phyloP scores from a whole-genome alignment of 2,329 filamentous ascomycete genomes.

The Tolypocladium endophyticum region DNA sequence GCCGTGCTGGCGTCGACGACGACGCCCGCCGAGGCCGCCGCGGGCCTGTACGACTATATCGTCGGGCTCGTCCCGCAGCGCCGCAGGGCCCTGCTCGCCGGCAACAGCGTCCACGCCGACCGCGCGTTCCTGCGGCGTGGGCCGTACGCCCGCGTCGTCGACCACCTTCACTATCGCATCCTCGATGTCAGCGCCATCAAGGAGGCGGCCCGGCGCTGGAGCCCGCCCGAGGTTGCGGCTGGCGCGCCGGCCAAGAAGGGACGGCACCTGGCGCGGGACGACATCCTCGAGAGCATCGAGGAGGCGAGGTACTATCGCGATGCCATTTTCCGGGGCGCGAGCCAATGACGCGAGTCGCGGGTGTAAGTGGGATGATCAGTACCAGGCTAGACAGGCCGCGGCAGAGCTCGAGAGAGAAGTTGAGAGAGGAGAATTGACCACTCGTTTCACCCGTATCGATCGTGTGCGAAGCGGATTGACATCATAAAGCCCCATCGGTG shows the following conservation, averaged over 20 bases:
- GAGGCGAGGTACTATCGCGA: slow-evolving; percentile 79
- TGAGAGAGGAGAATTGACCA: not conserved
- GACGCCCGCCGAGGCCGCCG: slow-evolving; percentile 62
- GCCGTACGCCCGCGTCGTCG: slow-evolving; percentile 64
- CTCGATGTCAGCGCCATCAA: slow-evolving; percentile 89
- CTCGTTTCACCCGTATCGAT: not conserved
- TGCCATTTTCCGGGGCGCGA: slow-evolving; percentile 45
- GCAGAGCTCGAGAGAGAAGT: not conserved
- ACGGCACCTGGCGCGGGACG: slow-evolving; percentile 72
- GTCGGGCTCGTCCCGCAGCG: slow-evolving; percentile 56
- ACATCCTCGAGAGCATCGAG: slow-evolving; percentile 90
- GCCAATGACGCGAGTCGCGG: not conserved
- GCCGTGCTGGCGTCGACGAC: slow-evolving; percentile 64
- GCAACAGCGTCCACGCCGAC: slow-evolving; percentile 90
- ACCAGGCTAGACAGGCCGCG: no score
- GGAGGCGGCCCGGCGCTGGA: slow-evolving; percentile 81
- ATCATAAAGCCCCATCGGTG: not conserved
- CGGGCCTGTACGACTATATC: slow-evolving; percentile 68
- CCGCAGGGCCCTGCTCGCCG: slow-evolving; percentile 65
- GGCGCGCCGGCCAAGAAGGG: slow-evolving; percentile 62
- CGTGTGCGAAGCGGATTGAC: not conserved
- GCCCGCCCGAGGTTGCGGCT: slow-evolving; percentile 31
- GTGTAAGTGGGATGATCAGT: not conserved
- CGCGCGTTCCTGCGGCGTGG: slow-evolving; percentile 64
- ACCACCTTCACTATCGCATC: slow-evolving; percentile 80